phyloP scores from a whole-genome alignment of 768 basidiomycete genomes.

The Tricholomella constricta region DNA sequence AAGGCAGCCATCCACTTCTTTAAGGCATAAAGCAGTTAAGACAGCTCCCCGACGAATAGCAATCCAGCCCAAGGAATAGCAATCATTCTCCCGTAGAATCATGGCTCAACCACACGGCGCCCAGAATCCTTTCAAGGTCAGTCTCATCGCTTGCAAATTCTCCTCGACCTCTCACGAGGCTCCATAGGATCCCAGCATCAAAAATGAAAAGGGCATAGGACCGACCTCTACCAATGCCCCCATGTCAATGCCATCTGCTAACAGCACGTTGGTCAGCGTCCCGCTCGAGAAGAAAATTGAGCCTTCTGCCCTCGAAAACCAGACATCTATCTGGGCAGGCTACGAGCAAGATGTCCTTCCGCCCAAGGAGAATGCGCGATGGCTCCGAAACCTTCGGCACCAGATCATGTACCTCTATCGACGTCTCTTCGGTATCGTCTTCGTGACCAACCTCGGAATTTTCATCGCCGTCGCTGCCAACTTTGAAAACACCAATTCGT shows the following conservation, averaged over 20 bases:
- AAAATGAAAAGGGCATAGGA: constrained; percentile 2
- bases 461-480: constrained; percentile 42
- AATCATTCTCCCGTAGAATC: background rate
- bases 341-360: constrained; percentile 54
- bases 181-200: constrained; percentile 5
- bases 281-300: constrained; percentile 21
- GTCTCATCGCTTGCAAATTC: background rate
- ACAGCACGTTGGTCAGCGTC: constrained; percentile 16
- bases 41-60: background rate
- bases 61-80: too few species aligned
- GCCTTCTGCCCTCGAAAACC: constrained; percentile 26
- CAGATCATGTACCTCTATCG: constrained; percentile 61
- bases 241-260: background rate
- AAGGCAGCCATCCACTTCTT: background rate
- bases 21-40: background rate
- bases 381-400: constrained; percentile 55
- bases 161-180: background rate
- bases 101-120: constrained; percentile 3
- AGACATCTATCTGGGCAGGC: constrained; percentile 49
- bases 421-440: constrained; percentile 59
- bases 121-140: constrained; percentile 8
- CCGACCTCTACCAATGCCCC: background rate
- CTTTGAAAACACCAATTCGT: constrained; percentile 36
- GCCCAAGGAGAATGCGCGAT: constrained; percentile 48
- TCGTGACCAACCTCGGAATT: constrained; percentile 54